Base-by-base conservation (phyloP, 2,329 filamentous ascomycete genomes). In the Fonsecaea erecta region DNA sequence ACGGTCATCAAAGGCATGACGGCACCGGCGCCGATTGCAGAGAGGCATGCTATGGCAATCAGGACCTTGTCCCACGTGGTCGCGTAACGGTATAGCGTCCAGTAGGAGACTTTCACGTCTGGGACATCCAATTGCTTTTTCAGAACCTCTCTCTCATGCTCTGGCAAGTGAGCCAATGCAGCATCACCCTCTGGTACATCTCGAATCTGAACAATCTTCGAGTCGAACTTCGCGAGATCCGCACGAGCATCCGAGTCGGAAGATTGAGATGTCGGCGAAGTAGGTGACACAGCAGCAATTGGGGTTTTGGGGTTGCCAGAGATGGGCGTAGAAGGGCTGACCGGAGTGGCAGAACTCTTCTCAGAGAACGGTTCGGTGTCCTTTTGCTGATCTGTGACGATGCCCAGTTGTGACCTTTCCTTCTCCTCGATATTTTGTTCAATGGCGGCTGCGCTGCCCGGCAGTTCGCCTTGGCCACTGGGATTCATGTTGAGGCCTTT, bases 1-100 rank as follows among this genome's bases (percentile, higher is more conserved):
- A 86, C 80, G 0, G 91, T 94, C 87, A 95, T 94, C 26, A 93
- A 79, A 5, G 92, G 92, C 66, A 94, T 77, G 7, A 89, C 88
- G 62, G 90, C 90, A 66, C 92, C 91, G 18, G 87, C 89, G 35
- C 83, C 87, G 69, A 93, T 90, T 68, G 90, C 84, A 63, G 85
- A 86, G 60, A 94, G 72, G 30, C 81, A 74, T 57, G 88, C 85
- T 61, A 91, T 76, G 43, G 77, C 72, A 46, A 92, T 83, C 73
- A 93, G 86, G 66, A 88, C 69, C 16, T 88, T 73, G 73, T 93
- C 90, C 69, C 82, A 84, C 55, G 78, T 82, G 1, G 87, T 88
- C 2, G 90, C 85, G 79, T 92, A 93, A 68, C 90, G 86, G 75
- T 86, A 92, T 21, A 93, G 80, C 0, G 85, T 85, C 66, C 82